These are phyloP conservation scores for Fraxinus greggii DNA, from an alignment of 305 asterid species.

Conservation along the genomic window DNA sequence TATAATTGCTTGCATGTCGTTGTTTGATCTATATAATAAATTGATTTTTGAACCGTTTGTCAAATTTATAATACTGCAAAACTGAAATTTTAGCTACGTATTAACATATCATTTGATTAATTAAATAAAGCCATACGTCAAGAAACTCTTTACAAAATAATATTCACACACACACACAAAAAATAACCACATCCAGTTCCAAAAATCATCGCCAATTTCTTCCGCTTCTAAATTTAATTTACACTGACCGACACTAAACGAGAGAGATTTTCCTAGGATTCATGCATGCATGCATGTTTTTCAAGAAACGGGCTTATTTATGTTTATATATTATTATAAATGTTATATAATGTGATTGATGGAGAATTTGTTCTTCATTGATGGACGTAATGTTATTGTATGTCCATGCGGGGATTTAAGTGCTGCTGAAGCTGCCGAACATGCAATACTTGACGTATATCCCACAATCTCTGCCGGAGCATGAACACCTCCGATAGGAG, in stretches of 20 bases:
- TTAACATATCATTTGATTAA: background rate
- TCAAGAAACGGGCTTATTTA: background rate
- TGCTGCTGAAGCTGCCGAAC: constrained; percentile 68
- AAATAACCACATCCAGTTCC: constrained; percentile 17
- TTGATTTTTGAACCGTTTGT: background rate
- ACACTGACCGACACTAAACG: constrained; percentile 21
- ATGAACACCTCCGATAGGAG: constrained; percentile 56
- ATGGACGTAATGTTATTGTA: constrained; percentile 43
- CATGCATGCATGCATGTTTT: background rate
- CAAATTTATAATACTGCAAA: background rate
- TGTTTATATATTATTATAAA: constrained; percentile 11
- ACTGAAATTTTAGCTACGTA: background rate
- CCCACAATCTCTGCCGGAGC: constrained; percentile 70
- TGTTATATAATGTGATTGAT: constrained; percentile 37
- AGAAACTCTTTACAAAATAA: constrained; percentile 42
- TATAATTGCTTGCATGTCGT: background rate
- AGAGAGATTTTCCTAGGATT: constrained; percentile 8
- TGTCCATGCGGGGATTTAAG: constrained; percentile 52
- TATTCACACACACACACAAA: background rate
- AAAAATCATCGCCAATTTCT: constrained; percentile 34
- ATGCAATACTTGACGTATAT: constrained; percentile 60
- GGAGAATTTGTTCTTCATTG: background rate
- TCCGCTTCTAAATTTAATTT: constrained; percentile 34
- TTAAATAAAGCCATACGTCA: constrained; percentile 28
- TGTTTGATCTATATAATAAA: background rate